A percentile compares a stretch with the other conserved stretches of the same genome.
Evolutionary conservation across 116 monocot species (phyloP).

Genomic region (Cymodocea nodosa): DNA sequence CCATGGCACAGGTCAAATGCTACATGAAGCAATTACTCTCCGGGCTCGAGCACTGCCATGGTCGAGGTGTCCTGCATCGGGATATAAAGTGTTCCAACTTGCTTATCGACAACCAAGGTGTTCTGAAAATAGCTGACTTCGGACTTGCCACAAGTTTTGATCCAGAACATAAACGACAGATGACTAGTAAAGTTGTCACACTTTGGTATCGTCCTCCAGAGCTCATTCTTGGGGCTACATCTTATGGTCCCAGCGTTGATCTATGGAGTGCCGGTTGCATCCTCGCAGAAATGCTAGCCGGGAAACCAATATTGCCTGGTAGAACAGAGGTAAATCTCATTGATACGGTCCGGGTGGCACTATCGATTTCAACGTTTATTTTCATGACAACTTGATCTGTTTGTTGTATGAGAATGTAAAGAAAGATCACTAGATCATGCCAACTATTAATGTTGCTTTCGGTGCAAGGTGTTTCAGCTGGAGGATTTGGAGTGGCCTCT

Average conservation of each 20-base stretch:
- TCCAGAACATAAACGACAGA: conserved; percentile 32
- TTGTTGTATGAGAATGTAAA: too few species aligned
- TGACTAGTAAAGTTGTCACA: conserved; percentile 68
- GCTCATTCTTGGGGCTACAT: conserved; percentile 54
- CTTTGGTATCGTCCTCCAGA: conserved; percentile 81
- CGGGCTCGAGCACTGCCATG: conserved; percentile 65
- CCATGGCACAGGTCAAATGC: conserved; percentile 30
- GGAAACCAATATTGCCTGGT: conserved; percentile 64
- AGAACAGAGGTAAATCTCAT: conserved; percentile 44
- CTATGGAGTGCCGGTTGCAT: conserved; percentile 93
- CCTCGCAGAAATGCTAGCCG: conserved; percentile 54
- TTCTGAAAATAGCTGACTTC: conserved; percentile 72
- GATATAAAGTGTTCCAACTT: conserved; percentile 75
- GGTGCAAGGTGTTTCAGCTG: too few species aligned
- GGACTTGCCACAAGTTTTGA: conserved; percentile 48
- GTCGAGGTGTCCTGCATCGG: conserved; percentile 50
- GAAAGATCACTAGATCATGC: too few species aligned
- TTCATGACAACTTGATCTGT: too few species aligned
- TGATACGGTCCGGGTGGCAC: too few species aligned
- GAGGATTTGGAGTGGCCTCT: neutral
- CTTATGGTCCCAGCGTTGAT: conserved; percentile 56
- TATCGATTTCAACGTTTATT: too few species aligned
- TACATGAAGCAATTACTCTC: conserved; percentile 61
- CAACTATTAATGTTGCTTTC: too few species aligned
- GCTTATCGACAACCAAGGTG: conserved; percentile 58